phyloP scores from a whole-genome alignment of 495 filamentous ascomycete genomes.

The Neurospora cerealis region DNA sequence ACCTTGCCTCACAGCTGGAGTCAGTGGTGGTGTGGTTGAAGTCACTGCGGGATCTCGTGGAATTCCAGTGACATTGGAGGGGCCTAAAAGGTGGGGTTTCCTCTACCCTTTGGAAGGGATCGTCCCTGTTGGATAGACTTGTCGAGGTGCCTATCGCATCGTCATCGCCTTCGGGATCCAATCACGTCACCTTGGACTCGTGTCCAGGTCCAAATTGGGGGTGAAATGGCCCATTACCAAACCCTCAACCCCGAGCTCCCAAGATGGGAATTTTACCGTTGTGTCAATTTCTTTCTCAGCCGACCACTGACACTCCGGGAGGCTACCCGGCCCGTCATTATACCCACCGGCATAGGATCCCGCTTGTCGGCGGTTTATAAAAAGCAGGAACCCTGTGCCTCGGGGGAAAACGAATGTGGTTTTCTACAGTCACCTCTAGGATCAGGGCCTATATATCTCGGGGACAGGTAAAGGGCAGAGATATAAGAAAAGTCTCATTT shows the following conservation, averaged over 20 bases:
- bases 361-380: background rate
- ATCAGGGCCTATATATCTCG: background rate
- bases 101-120: background rate
- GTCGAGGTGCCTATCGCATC: constrained; percentile 1
- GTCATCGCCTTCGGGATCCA: constrained; percentile 10
- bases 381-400: background rate
- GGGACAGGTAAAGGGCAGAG: background rate
- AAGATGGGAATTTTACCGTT: background rate
- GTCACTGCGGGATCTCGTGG: background rate
- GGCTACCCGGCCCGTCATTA: background rate
- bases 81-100: background rate
- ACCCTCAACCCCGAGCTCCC: background rate
- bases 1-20: background rate
- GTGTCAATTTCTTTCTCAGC: background rate
- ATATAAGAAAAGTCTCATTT: background rate
- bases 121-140: background rate
- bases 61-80: background rate
- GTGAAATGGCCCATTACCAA: background rate
- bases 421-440: background rate
- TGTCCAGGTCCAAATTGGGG: background rate
- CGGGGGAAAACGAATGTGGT: background rate
- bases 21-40: background rate
- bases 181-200: background rate
- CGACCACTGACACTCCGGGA: background rate
- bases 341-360: background rate